Percentiles rank a stretch among this genome's conserved stretches.
phyloP scores from a whole-genome alignment of 495 filamentous ascomycete genomes.

The Neurospora sp. region DNA sequence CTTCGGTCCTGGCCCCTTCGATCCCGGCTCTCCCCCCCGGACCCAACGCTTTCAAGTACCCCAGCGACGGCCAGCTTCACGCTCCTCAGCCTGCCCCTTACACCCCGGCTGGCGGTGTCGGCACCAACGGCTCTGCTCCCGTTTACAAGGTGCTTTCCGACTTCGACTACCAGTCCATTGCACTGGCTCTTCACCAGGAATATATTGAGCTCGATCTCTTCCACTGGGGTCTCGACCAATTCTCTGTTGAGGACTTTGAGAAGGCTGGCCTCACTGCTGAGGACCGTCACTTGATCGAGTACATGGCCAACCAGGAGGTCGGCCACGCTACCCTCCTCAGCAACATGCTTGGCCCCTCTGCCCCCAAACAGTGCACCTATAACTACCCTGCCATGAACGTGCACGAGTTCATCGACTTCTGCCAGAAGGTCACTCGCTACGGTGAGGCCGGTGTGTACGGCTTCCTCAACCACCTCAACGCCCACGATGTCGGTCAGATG shows the following conservation, averaged over 20 bases:
- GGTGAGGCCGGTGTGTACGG: conserved; percentile 80
- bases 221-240: conserved; percentile 64
- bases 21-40: conserved; percentile 39
- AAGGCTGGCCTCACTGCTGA: conserved; percentile 55
- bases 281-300: conserved; percentile 63
- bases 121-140: conserved; percentile 67
- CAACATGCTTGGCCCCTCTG: conserved; percentile 71
- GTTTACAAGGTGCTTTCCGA: conserved; percentile 63
- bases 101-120: conserved; percentile 63
- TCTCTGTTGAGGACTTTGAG: conserved; percentile 60
- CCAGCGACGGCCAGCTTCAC: conserved; percentile 57
- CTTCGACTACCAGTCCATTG: conserved; percentile 65
- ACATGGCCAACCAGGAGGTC: conserved; percentile 79
- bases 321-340: conserved; percentile 71
- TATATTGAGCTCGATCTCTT: conserved; percentile 86
- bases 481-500: conserved; percentile 61
- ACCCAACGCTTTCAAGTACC: conserved; percentile 51
- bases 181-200: conserved; percentile 68
- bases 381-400: conserved; percentile 75
- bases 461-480: conserved; percentile 73
- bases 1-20: conserved; percentile 34
- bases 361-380: conserved; percentile 68
- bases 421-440: conserved; percentile 73
- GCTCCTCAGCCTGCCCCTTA: conserved; percentile 60
- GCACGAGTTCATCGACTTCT: conserved; percentile 74